A percentile compares a stretch with the other conserved stretches of the same genome.
Evolutionary conservation across 768 basidiomycete species (phyloP).

Genomic region (Trametes gibbosa): DNA sequence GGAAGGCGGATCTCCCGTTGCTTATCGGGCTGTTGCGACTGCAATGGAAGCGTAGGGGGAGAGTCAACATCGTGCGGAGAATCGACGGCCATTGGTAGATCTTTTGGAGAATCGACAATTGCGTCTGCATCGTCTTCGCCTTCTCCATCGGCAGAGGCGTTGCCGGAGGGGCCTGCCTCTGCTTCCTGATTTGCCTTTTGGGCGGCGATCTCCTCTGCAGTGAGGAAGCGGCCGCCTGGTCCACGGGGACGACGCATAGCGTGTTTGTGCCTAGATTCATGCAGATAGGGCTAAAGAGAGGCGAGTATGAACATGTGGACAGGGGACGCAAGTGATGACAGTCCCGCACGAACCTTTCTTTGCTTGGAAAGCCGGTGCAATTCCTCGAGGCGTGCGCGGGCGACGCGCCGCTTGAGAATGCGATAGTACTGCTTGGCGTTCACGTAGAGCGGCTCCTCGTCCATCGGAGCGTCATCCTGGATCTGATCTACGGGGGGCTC

Average conservation of each 20-base stretch:
- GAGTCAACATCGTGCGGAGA: slow-evolving; percentile 20
- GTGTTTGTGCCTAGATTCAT: slow-evolving; percentile 97
- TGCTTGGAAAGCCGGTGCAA: slow-evolving; percentile 89
- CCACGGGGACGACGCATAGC: slow-evolving; percentile 97
- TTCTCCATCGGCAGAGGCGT: slow-evolving; percentile 35
- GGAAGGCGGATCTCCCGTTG: slow-evolving; percentile 13
- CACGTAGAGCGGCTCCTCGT: slow-evolving; percentile 98
- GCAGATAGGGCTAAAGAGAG: slow-evolving; percentile 70
- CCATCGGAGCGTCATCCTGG: slow-evolving; percentile 49
- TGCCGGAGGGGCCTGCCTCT: slow-evolving; percentile 34
- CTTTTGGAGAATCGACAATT: slow-evolving; percentile 19
- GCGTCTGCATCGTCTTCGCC: slow-evolving; percentile 37
- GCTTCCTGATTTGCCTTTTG: slow-evolving; percentile 51
- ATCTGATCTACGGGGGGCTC: slow-evolving; percentile 31
- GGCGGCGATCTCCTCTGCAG: slow-evolving; percentile 90
- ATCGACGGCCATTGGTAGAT: slow-evolving; percentile 22
- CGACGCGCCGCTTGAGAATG: slow-evolving; percentile 92
- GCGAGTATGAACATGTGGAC: slow-evolving; percentile 9
- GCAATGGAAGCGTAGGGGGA: background rate
- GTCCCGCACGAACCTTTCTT: slow-evolving; percentile 65
- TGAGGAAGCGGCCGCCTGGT: slow-evolving; percentile 96
- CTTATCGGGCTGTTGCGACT: slow-evolving; percentile 9
- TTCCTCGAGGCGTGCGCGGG: slow-evolving; percentile 89
- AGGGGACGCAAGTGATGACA: background rate
- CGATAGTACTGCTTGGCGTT: slow-evolving; percentile 99